phyloP scores from a whole-genome alignment of 2,329 filamentous ascomycete genomes.

The Helotiales sp. region DNA sequence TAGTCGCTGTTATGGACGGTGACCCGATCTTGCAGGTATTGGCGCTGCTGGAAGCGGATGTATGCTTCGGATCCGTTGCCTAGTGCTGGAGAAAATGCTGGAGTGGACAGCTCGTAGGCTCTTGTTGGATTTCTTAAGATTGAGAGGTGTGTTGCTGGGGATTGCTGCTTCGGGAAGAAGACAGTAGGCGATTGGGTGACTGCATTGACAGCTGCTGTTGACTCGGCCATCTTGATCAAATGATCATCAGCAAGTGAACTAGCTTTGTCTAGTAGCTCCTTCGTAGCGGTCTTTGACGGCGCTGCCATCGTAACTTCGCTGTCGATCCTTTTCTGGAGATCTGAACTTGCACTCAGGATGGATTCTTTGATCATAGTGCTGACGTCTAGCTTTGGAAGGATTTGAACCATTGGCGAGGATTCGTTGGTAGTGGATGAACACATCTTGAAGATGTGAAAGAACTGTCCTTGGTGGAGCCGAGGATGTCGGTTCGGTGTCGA shows the following conservation, averaged over 20 bases:
- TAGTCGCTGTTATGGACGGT: neutral
- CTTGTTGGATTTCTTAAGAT: slow-evolving; percentile 4
- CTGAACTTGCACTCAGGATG: neutral
- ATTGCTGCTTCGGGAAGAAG: slow-evolving; percentile 11
- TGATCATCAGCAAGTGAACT: neutral
- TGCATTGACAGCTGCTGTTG: neutral
- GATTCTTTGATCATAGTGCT: neutral
- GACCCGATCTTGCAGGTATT: neutral
- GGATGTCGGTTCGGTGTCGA: neutral
- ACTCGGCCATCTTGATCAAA: neutral
- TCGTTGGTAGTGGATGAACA: neutral
- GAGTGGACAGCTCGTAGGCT: neutral
- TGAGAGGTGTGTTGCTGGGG: slow-evolving; percentile 10
- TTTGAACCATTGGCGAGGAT: neutral
- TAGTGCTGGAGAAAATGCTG: slow-evolving; percentile 14
- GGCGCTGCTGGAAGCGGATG: neutral
- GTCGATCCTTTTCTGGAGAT: neutral
- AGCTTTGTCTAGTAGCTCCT: neutral
- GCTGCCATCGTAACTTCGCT: neutral
- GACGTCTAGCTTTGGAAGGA: neutral
- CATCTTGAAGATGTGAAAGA: slow-evolving; percentile 1
- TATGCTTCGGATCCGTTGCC: slow-evolving; percentile 18
- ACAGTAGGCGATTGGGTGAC: neutral
- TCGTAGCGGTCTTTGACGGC: neutral
- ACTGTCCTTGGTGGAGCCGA: neutral